These are phyloP conservation scores for Populus trichocarpa DNA, from an alignment of 441 rosid species.

Conservation along the genomic window DNA sequence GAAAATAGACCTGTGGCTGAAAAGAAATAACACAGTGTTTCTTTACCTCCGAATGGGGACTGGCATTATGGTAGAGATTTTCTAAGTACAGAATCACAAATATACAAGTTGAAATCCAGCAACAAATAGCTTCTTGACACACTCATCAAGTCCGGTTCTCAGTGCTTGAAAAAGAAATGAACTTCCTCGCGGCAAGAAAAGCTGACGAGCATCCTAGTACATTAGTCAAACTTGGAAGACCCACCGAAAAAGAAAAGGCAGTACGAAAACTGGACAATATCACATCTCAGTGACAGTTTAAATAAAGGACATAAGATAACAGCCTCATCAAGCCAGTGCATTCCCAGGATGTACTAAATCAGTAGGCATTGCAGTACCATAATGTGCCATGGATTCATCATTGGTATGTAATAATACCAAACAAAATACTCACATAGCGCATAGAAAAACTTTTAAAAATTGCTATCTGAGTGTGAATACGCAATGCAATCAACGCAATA, in stretches of 20 bases:
- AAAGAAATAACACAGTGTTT: constrained; percentile 6
- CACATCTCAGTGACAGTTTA: neutral
- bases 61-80: constrained; percentile 32
- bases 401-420: neutral
- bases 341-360: neutral
- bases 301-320: neutral
- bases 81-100: constrained; percentile 16
- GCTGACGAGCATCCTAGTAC: constrained; percentile 10
- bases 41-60: constrained; percentile 34
- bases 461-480: neutral
- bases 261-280: neutral
- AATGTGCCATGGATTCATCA: neutral
- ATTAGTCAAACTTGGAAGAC: neutral
- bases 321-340: neutral
- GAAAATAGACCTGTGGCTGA: neutral
- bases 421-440: neutral
- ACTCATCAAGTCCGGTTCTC: constrained; percentile 26
- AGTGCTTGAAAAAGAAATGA: constrained; percentile 12
- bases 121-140: constrained; percentile 15
- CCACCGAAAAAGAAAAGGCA: no score
- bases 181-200: constrained; percentile 12
- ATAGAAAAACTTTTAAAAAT: neutral
- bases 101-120: constrained; percentile 15
- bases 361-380: neutral
- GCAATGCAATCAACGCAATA: neutral